Conservation (phyloP, 176 grass and related monocot genomes). For the Hordeum marinum region DNA sequence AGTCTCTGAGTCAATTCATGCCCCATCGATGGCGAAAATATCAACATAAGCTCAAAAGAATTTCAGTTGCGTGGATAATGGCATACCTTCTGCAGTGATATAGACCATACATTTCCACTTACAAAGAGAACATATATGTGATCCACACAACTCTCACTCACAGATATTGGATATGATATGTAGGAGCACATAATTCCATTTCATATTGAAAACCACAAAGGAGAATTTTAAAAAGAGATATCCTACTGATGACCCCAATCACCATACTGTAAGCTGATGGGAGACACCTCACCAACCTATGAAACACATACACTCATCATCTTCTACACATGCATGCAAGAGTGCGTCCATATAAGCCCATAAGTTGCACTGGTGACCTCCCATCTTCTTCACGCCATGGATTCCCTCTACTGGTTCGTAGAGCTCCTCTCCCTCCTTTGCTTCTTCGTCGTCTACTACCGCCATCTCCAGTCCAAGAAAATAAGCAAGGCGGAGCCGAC, state of each 20-base stretch:
- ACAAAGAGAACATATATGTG: background rate
- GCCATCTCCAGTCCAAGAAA: conserved; percentile 30
- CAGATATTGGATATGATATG: background rate
- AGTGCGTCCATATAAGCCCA: conserved; percentile 8
- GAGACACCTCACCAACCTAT: conserved; percentile 1
- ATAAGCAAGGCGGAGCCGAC: conserved; percentile 15
- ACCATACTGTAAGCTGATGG: background rate
- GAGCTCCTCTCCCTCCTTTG: conserved; percentile 23
- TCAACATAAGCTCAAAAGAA: background rate
- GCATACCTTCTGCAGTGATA: background rate
- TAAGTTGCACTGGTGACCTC: background rate
- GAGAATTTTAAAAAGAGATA: background rate
- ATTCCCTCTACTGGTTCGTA: background rate
- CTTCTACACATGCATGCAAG: background rate
- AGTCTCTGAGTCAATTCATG: background rate
- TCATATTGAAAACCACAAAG: background rate
- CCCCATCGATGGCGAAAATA: background rate
- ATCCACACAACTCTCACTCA: background rate
- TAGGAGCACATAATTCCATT: background rate
- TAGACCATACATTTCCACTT: background rate
- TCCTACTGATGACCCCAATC: background rate
- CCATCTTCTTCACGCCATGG: conserved; percentile 18
- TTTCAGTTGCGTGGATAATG: background rate
- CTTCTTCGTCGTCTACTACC: conserved; percentile 27
- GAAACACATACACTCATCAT: background rate